Evolutionary conservation across 148 eudicot species (phyloP).

Genomic region (Drosera capensis): DNA sequence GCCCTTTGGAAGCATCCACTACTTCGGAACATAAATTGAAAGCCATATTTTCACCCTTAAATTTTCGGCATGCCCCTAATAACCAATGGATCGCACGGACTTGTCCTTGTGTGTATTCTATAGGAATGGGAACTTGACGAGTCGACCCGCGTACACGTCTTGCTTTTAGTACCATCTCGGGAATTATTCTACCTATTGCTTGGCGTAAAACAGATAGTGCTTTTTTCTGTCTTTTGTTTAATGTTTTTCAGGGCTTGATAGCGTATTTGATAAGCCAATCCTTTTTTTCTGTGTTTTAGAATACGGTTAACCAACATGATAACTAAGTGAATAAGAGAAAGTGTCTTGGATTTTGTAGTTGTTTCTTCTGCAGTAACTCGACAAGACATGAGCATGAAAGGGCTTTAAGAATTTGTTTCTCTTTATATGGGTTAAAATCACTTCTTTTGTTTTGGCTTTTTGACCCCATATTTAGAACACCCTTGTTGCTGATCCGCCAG

Average conservation of each 20-base stretch:
- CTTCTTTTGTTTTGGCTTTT: constrained; percentile 6
- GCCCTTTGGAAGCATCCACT: background rate
- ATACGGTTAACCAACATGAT: constrained; percentile 9
- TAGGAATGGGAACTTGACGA: background rate
- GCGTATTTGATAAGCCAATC: constrained; percentile 1
- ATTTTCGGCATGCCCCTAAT: constrained; percentile 1
- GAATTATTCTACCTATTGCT: background rate
- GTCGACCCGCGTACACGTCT: background rate
- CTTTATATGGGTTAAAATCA: constrained; percentile 4
- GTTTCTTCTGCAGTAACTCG: constrained; percentile 4
- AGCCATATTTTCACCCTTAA: background rate
- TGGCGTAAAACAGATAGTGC: constrained; percentile 1
- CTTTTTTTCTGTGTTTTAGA: constrained; percentile 5
- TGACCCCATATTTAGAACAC: constrained; percentile 9
- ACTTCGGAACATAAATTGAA: constrained; percentile 4
- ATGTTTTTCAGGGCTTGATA: constrained; percentile 3
- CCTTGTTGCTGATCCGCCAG: no score
- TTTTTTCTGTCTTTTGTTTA: constrained; percentile 1
- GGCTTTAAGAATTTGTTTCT: constrained; percentile 4
- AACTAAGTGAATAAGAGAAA: constrained; percentile 5
- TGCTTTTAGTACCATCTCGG: background rate
- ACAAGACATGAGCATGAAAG: constrained; percentile 5
- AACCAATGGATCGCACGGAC: constrained; percentile 1
- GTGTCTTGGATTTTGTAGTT: background rate
- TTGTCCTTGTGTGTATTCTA: constrained; percentile 1